Evolutionary conservation across 441 rosid species (phyloP), one percentile per base, ranked within the genome.

Genomic region (Populus hybrid): DNA sequence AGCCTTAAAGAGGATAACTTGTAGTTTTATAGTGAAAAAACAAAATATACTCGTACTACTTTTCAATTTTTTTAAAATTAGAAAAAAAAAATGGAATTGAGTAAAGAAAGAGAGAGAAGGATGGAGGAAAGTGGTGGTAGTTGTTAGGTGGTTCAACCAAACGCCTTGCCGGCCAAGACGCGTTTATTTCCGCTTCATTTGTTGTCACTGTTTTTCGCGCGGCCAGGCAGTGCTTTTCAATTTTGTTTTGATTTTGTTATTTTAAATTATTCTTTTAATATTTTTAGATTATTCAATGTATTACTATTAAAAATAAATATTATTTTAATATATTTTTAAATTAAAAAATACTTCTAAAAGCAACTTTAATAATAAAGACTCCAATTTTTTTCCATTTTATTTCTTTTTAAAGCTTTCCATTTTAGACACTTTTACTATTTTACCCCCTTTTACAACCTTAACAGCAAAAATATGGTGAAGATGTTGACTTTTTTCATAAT

Each of bases 61-160:
- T 81, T 82, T 75, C 32, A 77, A 75, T 86, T 77, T 74, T 61
- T 10, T 66, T 1, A 26, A 10, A n/a, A 3, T 66, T 30, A 30
- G 32, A 36, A 42, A 70, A 30, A 66, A 21, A 35, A 72, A 74
- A 76, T 79, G 65, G 83, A 34, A 72, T 75, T 69, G 50, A 80
- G 77, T 77, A n/a, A 65, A 78, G 79, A 4, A 72, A 65, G 82
- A 77, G 72, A 84, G 84, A 80, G 82, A 77, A 73, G 82, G 81
- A 88, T 73, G 87, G 85, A 85, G 88, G 88, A 89, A 85, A 89
- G 95, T 78, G 91, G 95, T 89, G 79, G 97, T 90, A 77, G 97
- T 90, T 84, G 94, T 91, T 90, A 87, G 98, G 98, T 94, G 86
- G 98, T 94, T 94, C 96, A 93, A 93, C 98, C 96, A 94, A 92